Evolutionary conservation across 805 yeast species (phyloP).

Genomic region (Yamadazyma ubonensis): DNA sequence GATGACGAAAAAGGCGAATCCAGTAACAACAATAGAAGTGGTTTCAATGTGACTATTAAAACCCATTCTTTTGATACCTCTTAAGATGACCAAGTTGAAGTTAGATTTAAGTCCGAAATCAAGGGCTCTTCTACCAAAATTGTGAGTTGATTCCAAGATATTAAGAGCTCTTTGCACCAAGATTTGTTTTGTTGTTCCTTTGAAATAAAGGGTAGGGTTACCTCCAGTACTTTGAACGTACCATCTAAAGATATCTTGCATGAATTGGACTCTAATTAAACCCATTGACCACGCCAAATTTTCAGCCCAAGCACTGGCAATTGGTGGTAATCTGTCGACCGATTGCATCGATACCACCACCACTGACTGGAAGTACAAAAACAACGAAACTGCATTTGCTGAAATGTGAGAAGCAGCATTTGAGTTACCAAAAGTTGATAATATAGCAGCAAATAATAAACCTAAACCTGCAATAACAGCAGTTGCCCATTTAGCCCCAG

Average conservation of each 20-base stretch:
- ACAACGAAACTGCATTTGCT: slow-evolving; percentile 80
- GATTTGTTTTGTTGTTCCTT: slow-evolving; percentile 60
- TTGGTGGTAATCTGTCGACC: slow-evolving; percentile 86
- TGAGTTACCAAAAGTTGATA: slow-evolving; percentile 83
- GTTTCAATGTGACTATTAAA: slow-evolving; percentile 74
- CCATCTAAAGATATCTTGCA: slow-evolving; percentile 87
- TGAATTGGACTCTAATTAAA: slow-evolving; percentile 68
- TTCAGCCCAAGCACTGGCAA: slow-evolving; percentile 89
- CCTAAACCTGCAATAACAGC: slow-evolving; percentile 90
- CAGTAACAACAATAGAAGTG: slow-evolving; percentile 80
- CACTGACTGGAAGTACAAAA: slow-evolving; percentile 84
- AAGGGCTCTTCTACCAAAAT: slow-evolving; percentile 23
- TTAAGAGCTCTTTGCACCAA: slow-evolving; percentile 68
- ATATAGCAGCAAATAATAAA: slow-evolving; percentile 74
- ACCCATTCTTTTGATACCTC: slow-evolving; percentile 88
- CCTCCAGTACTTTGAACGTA: slow-evolving; percentile 90
- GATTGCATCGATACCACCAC: slow-evolving; percentile 82
- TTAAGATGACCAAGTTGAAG: slow-evolving; percentile 58
- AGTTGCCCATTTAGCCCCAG: slow-evolving; percentile 88
- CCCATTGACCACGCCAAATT: slow-evolving; percentile 97
- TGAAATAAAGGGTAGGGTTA: slow-evolving; percentile 64
- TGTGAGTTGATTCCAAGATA: slow-evolving; percentile 25
- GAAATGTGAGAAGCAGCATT: slow-evolving; percentile 86
- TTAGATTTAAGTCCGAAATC: slow-evolving; percentile 50
- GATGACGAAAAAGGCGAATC: slow-evolving; percentile 80